A percentile compares a stretch with the other conserved stretches of the same genome.
These are phyloP conservation scores for Alternaria arbusti DNA, from an alignment of 2,329 filamentous ascomycete species.

Conservation along the genomic window DNA sequence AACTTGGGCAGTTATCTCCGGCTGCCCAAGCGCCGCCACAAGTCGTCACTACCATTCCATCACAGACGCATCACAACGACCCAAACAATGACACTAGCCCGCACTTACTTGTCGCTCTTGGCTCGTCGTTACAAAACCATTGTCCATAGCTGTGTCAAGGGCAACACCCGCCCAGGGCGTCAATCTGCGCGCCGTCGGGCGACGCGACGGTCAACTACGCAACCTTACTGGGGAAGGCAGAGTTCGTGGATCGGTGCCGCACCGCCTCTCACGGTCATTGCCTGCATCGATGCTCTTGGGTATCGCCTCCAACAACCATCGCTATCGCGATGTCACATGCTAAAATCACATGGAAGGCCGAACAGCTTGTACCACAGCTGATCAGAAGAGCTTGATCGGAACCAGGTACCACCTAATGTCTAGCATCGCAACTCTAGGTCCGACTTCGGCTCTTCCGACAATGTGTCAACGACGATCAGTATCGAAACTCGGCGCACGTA, in stretches of 20 bases:
- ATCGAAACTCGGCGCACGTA: not conserved
- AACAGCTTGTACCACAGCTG: not conserved
- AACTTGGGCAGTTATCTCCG: not conserved
- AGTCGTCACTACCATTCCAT: not conserved
- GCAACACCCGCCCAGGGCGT: not conserved
- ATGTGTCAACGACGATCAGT: not conserved
- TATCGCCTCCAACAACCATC: not conserved
- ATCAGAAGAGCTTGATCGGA: not conserved
- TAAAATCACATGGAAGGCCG: not conserved
- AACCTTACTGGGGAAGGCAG: not conserved
- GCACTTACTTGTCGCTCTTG: not conserved
- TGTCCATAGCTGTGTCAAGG: not conserved
- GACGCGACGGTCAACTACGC: not conserved
- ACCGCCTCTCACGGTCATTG: not conserved
- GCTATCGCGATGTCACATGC: not conserved
- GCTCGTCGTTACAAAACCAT: not conserved
- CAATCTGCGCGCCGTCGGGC: not conserved
- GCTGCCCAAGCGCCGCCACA: not conserved
- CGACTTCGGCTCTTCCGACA: not conserved
- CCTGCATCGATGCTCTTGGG: not conserved
- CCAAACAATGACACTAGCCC: not conserved
- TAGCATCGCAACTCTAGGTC: not conserved
- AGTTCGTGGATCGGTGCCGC: not conserved
- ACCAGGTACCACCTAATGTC: not conserved
- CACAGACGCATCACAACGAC: not conserved